phyloP scores from a whole-genome alignment of 345 rosid genomes.

The Salix viminalis region DNA sequence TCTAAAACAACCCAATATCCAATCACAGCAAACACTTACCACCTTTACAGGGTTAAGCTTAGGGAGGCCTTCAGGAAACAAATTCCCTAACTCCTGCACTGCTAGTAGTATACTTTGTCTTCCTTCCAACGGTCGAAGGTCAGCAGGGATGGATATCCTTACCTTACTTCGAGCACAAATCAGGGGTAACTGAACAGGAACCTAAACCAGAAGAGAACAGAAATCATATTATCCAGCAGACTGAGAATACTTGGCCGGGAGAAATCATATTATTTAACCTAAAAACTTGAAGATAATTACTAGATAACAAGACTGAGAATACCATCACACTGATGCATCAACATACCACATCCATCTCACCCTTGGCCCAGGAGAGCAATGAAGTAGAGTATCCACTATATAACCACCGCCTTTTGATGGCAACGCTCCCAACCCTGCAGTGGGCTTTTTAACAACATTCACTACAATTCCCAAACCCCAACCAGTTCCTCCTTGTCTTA shows the following conservation, averaged over 20 bases:
- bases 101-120: conserved; percentile 92
- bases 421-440: conserved; percentile 38
- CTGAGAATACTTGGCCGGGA: too few relatives aligned
- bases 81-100: conserved; percentile 68
- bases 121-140: conserved; percentile 89
- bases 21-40: conserved; percentile 31
- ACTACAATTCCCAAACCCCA: conserved; percentile 99
- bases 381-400: conserved; percentile 89
- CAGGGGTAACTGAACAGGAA: conserved; percentile 88
- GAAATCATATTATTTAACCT: too few relatives aligned
- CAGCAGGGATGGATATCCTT: conserved; percentile 74
- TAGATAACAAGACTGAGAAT: neutral
- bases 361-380: conserved; percentile 81
- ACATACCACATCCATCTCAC: conserved; percentile 99
- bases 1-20: neutral
- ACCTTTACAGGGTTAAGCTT: conserved; percentile 98
- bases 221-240: conserved; percentile 12
- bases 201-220: conserved; percentile 42
- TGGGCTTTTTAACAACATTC: conserved; percentile 76
- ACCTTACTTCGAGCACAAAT: conserved; percentile 78
- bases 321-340: conserved; percentile 3
- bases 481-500: conserved; percentile 84
- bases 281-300: neutral
- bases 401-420: conserved; percentile 68
- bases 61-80: conserved; percentile 90